Base-by-base conservation (phyloP, 1,284 basidiomycete species). In the Moesziomyces sp. region DNA sequence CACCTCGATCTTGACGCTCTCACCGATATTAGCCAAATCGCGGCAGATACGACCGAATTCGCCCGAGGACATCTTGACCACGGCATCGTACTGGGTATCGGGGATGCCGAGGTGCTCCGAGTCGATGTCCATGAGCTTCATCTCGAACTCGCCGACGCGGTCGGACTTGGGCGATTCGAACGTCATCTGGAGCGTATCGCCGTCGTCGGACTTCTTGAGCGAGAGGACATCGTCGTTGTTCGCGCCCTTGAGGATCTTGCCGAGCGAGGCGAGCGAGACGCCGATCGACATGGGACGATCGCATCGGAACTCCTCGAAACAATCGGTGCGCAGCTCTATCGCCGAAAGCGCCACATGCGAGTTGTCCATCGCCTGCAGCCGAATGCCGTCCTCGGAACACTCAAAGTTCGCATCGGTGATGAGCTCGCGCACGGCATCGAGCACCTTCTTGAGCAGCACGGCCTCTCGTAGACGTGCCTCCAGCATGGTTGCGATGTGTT, bases 91-190 rank as follows among this genome's bases (percentile, higher is more conserved):
- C 69, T 95, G 92, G 3, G 97, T 99, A 78, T 98, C 94, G n/a
- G 97, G 97, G 79, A 99, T 98, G 53, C 93, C 92, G 57, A 99
- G 91, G 61, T 91, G 91, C 86, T 99, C 97, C 38, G 85, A 73
- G 58, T 99, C 96, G 81, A 99, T 99, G 83, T 99, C 97, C 95
- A 99, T 98, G 58, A 99, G 90, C 86, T 98, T 99, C 91, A 99
- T 93, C 81, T 97, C 95, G 86, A 98, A 99, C 84, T 99, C 94
- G 24, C 94, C 94, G 57, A 99, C 91, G 58, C 97, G 91, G 85
- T 98, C 96, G 11, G 92, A 90, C 85, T 91, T 91, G 82, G 91
- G 91, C 18, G 92, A 92, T 85, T 99, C 94, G 84, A 97, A 99
- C 3, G 92, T 89, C 62, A 99, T 88, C 75, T 91, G 92, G 43